Conservation (phyloP, 208 protist species). For the Hexamita inflata region DNA sequence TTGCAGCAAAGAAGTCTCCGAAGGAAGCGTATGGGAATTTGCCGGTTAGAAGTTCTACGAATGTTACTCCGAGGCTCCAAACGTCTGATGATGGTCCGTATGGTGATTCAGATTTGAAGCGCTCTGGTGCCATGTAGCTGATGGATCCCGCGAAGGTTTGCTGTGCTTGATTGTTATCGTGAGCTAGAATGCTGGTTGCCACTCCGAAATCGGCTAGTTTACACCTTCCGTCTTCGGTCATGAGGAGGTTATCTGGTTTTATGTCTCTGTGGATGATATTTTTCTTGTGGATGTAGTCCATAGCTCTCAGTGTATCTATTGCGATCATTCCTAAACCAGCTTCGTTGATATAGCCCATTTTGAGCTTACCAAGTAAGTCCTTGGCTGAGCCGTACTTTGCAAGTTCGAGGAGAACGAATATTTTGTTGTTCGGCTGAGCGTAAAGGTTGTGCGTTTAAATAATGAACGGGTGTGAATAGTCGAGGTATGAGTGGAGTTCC, state of each 20-base stretch:
- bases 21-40: constrained; percentile 3
- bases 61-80: constrained; percentile 20
- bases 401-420: constrained; percentile 14
- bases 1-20: background rate
- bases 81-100: background rate
- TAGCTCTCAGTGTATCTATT: constrained; percentile 14
- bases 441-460: constrained; percentile 21
- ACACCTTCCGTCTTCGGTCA: constrained; percentile 26
- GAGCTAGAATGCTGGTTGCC: background rate
- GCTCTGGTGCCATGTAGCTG: constrained; percentile 17
- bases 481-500: background rate
- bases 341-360: background rate
- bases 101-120: background rate
- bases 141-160: constrained; percentile 15
- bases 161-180: constrained; percentile 1
- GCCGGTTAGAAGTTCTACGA: constrained; percentile 17
- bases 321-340: background rate
- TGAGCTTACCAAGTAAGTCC: background rate
- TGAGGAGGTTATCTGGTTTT: constrained; percentile 45
- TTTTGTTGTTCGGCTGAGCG: background rate
- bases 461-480: background rate
- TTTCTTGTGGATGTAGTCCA: constrained; percentile 10
- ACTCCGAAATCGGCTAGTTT: constrained; percentile 48
- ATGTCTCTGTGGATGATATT: constrained; percentile 43
- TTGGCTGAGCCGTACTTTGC: constrained; percentile 2